Evolutionary conservation across 2,329 filamentous ascomycete genomes (phyloP).

Genomic region (Trichophyton verrucosum): DNA sequence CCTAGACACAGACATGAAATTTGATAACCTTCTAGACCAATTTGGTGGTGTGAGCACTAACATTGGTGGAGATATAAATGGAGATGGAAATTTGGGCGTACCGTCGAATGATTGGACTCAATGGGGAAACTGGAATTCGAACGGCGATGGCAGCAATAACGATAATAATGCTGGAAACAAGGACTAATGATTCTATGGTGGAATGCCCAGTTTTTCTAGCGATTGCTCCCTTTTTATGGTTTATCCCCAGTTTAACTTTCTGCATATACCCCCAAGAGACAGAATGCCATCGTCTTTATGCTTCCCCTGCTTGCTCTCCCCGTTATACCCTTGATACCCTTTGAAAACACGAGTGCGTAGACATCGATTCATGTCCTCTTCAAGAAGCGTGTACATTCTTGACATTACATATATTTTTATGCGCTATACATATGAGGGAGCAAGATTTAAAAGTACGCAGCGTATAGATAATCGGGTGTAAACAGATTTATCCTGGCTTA

Average conservation of each 20-base stretch:
- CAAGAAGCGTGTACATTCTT: neutral
- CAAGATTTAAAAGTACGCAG: neutral
- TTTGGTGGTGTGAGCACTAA: neutral
- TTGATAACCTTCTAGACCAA: neutral
- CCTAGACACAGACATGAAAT: conserved; percentile 21
- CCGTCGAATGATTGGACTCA: conserved; percentile 8
- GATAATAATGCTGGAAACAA: neutral
- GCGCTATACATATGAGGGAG: neutral
- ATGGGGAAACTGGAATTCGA: conserved; percentile 9
- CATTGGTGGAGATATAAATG: neutral
- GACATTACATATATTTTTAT: neutral
- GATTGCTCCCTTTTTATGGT: neutral
- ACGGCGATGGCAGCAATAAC: neutral
- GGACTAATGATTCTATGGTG: neutral
- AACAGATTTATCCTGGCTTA: neutral
- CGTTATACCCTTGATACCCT: neutral
- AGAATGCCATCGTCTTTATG: neutral
- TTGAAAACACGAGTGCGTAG: neutral
- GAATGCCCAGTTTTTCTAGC: neutral
- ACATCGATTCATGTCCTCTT: neutral
- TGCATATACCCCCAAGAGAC: neutral
- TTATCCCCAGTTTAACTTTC: neutral
- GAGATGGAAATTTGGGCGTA: neutral
- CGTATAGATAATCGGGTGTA: neutral
- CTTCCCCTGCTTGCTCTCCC: neutral